Percentiles rank a stretch among this genome's conserved stretches.
Evolutionary conservation across 1,284 basidiomycete genomes (phyloP).

Genomic region (Cronartium ribicola): DNA sequence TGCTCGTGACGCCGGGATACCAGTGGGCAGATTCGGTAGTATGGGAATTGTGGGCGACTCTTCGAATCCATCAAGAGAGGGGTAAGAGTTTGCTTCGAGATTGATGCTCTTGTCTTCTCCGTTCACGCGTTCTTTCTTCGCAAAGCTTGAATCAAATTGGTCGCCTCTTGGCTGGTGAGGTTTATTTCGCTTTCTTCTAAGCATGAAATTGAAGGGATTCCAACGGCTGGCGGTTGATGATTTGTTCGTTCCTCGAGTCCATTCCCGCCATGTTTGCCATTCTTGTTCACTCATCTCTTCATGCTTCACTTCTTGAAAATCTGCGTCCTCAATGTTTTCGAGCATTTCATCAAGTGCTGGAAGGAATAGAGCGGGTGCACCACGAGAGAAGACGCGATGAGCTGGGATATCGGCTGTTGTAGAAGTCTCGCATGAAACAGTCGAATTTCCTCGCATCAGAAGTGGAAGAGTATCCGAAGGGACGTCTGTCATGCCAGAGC

Average conservation of each 20-base stretch:
- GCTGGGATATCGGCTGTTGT: background rate
- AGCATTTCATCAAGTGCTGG: background rate
- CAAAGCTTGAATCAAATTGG: background rate
- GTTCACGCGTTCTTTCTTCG: background rate
- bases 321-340: background rate
- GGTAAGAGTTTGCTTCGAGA: background rate
- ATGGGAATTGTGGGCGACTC: background rate
- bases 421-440: background rate
- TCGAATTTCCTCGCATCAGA: background rate
- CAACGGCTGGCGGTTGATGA: background rate
- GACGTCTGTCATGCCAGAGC: background rate
- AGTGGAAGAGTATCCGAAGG: background rate
- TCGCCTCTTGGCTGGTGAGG: background rate
- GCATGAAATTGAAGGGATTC: background rate
- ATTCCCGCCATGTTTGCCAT: background rate
- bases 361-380: background rate
- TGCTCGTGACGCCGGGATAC: background rate
- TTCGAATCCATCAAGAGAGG: background rate
- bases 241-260: background rate
- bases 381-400: slow-evolving; percentile 2
- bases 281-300: slow-evolving; percentile 8
- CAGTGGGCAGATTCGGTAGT: background rate
- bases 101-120: background rate
- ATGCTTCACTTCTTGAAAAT: background rate
- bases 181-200: background rate